Base-by-base conservation (phyloP, 2,329 filamentous ascomycete genomes). In the Didymella sp. region DNA sequence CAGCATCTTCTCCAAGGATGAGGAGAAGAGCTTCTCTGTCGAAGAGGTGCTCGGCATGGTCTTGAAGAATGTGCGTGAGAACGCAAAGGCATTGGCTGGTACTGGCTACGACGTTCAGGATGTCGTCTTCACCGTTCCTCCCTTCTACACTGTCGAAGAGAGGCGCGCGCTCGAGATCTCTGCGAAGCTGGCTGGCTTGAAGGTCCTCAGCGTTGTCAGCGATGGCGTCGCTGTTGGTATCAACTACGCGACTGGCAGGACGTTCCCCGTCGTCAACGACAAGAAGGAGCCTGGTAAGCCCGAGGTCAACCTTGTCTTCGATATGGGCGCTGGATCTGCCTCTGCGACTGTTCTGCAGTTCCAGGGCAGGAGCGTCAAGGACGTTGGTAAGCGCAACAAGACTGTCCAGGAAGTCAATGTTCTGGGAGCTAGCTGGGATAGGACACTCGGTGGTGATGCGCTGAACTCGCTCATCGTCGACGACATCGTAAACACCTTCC, bases 1-100 rank as follows among this genome's bases (percentile, higher is more conserved):
- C 80, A 83, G 83, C 70, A 84, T 84, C 80, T 77, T 92, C 85
- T 85, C 88, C 63, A 51, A 46, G 33, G 87, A 90, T 61, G 87
- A 86, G 46, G 82, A 84, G 64, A 78, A 81, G 57, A 77, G 80
- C 15, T 89, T 87, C 72, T 85, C 90, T 69, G 89, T 98, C 0
- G 95, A 99, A 79, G 95, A 99, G 79, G 82, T 99, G 64, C 78
- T 99, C 73, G 93, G 93, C 45, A 99, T 99, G 95, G 88, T 98
- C 79, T 83, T 99, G 64, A 91, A 96, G 81, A 95, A 91, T 76
- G 87, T 98, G 67, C 90, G 89, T 75, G 87, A 87, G 74, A 98
- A 97, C 70, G 95, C 95, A 13, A 92, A 97, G 79, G 79, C 81
- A 42, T 78, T 96, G 69, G 92, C 93, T 56, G 92, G 91, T 27